These are phyloP conservation scores for Trichopus zeylanicus DNA, from an alignment of 116 monocot genomes.

Conservation along the genomic window DNA sequence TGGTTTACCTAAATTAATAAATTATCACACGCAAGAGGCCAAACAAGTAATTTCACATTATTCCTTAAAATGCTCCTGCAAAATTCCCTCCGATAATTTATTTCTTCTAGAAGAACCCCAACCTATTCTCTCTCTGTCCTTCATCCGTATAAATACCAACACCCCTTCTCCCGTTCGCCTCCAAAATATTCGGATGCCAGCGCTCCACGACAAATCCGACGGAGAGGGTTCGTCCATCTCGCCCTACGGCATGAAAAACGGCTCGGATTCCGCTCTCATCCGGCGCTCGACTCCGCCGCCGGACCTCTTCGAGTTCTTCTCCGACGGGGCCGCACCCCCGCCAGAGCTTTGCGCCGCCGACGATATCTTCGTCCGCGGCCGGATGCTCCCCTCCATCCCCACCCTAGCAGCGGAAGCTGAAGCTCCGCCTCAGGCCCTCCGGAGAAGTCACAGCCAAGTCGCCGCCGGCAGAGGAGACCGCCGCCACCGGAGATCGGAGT, in stretches of 20 bases:
- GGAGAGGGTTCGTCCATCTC: conserved; percentile 1
- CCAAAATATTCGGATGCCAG: background rate
- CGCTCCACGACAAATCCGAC: background rate
- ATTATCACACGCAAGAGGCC: no score
- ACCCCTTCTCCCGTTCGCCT: no score
- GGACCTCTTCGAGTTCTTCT: conserved; percentile 18
- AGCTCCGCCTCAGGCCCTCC: background rate
- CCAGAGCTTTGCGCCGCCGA: conserved; percentile 16
- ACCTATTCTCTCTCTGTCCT: no score
- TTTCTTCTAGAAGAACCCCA: no score
- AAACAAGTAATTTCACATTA: no score
- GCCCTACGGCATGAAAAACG: background rate
- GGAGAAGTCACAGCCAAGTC: background rate
- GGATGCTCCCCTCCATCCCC: conserved; percentile 10
- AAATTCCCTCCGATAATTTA: no score
- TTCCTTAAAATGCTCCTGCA: no score
- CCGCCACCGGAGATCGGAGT: background rate
- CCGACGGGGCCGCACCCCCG: background rate
- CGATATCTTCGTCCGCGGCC: conserved; percentile 18
- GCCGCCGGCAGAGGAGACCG: background rate
- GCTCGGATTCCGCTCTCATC: background rate
- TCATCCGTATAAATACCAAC: no score
- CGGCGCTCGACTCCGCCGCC: background rate
- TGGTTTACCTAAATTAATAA: no score
- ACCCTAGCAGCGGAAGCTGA: background rate